Base-by-base conservation (phyloP, 768 basidiomycete species). In the Daedaleopsis nitida region DNA sequence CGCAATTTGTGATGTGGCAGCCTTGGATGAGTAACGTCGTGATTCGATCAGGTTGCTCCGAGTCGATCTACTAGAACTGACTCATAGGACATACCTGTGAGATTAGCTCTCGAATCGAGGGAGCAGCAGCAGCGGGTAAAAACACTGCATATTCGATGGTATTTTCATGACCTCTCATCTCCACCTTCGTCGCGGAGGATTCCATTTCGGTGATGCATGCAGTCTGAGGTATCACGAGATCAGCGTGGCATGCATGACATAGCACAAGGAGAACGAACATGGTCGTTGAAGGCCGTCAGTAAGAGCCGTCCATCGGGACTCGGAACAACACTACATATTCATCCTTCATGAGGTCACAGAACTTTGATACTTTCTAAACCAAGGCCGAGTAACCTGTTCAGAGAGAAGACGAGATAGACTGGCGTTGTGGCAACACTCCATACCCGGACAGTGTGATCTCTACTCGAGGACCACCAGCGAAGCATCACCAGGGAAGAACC, bases 351-450 rank as follows among this genome's bases (percentile, higher is more conserved):
- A 1, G 82, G 80, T 34, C 71, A 71, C 49, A 84, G 74, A 10
- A 81, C 81, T 58, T 78, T 79, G 21, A 81, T 72, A 65, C 83
- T 83, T 65, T 5, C 21, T 7, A 8, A 8, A 37, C 35, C 44
- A 24, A n/a, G n/a, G n/a, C n/a, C 60, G 44, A 65, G n/a, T 14
- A 24, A 5, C 9, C 24, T 21, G 10, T 3, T 10, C 8, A 3
- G 34, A 34, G 34, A 35, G 32, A n/a, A 9, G 9, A 39, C 1
- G n/a, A 50, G 4, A 21, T 8, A 7, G 13, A 70, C 79, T 52
- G 55, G 83, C 81, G 80, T 82, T 50, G 78, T 81, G 6, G 82
- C 74, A 7, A 84, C 79, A 60, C 83, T 82, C 83, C 83, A 85
- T 45, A 85, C 72, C 27, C 79, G 73, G 44, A 85, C 81, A 1